These are phyloP conservation scores for Oryza officinalis DNA, from an alignment of 176 grass and related monocot species.

Conservation along the genomic window DNA sequence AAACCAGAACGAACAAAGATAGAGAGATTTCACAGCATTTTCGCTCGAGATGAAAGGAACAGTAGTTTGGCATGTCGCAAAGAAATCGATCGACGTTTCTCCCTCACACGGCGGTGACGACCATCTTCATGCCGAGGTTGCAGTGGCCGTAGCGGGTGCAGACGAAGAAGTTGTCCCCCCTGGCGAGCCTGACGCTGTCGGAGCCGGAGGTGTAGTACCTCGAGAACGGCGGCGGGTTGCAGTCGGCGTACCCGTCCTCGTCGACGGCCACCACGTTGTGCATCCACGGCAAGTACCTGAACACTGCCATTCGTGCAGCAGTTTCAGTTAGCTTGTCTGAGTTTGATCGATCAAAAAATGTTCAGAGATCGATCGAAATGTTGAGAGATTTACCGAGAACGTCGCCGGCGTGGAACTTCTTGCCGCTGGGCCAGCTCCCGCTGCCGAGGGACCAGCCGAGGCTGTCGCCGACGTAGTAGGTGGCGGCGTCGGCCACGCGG, in stretches of 20 bases:
- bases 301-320: conserved; percentile 29
- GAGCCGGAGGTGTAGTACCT: conserved; percentile 40
- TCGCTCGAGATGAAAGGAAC: not conserved
- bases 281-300: conserved; percentile 52
- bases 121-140: conserved; percentile 55
- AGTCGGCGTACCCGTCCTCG: conserved; percentile 46
- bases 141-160: conserved; percentile 48
- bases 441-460: conserved; percentile 56
- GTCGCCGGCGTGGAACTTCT: conserved; percentile 68
- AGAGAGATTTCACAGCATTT: not conserved
- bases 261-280: conserved; percentile 67
- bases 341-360: not conserved
- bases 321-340: not conserved
- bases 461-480: conserved; percentile 65
- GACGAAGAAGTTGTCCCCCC: conserved; percentile 58
- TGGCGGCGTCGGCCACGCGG: conserved; percentile 24
- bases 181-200: conserved; percentile 42
- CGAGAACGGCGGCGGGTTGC: conserved; percentile 34
- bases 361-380: not conserved
- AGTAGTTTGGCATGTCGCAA: not conserved
- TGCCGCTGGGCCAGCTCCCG: conserved; percentile 60
- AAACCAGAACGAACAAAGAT: not conserved
- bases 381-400: conserved; percentile 50
- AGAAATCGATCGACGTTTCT: not conserved
- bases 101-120: conserved; percentile 32